Conservation (phyloP, 2,329 filamentous ascomycete species). For the Tolypocladium pustulatum region DNA sequence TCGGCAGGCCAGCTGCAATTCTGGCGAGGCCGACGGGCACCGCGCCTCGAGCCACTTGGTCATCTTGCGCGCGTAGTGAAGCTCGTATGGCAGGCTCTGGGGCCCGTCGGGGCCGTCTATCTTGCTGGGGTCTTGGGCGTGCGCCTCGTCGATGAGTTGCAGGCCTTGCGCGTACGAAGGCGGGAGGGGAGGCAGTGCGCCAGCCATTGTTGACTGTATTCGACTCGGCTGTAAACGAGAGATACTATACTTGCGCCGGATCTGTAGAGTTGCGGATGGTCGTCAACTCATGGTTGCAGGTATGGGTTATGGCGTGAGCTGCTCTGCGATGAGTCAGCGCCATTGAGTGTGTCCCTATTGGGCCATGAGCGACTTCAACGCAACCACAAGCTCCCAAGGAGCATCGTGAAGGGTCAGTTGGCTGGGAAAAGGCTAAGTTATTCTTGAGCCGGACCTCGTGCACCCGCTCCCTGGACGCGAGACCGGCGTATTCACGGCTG, state of each 20-base stretch:
- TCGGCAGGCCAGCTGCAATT: conserved; percentile 64
- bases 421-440: background rate
- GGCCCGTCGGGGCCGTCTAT: conserved; percentile 31
- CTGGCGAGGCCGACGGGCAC: conserved; percentile 50
- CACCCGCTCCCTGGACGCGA: background rate
- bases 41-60: conserved; percentile 58
- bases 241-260: no score
- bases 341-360: background rate
- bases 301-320: background rate
- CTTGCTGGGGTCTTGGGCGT: conserved; percentile 23
- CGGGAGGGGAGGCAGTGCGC: conserved; percentile 20
- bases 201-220: background rate
- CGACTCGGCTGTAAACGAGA: background rate
- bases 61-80: conserved; percentile 75
- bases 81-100: conserved; percentile 56
- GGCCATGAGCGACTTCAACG: background rate
- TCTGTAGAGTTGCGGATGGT: background rate
- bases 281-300: background rate
- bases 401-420: background rate
- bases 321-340: background rate
- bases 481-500: background rate
- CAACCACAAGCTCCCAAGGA: background rate
- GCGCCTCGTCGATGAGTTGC: conserved; percentile 59
- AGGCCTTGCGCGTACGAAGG: conserved; percentile 42
- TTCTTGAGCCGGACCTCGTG: background rate